These are phyloP conservation scores for Suillus paluster DNA, from an alignment of 768 basidiomycete species.

Conservation along the genomic window DNA sequence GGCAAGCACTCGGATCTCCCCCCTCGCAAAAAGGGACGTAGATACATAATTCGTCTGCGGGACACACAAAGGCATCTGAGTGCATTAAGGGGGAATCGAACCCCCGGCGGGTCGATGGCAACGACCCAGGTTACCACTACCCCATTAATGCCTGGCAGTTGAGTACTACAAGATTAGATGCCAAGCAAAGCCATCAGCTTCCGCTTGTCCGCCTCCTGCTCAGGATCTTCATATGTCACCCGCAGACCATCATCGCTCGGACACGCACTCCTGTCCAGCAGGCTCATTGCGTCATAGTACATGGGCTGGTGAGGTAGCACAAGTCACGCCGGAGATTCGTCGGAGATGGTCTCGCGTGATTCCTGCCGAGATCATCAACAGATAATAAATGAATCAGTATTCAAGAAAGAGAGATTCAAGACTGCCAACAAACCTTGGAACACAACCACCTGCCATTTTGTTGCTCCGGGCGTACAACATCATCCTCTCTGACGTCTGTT, in stretches of 20 bases:
- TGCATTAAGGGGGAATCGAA: constrained; percentile 90
- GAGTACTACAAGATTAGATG: too few relatives aligned
- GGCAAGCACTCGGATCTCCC: too few relatives aligned
- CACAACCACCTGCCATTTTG: constrained; percentile 39
- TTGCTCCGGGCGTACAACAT: constrained; percentile 25
- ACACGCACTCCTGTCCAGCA: constrained; percentile 29
- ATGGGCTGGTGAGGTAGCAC: constrained; percentile 5
- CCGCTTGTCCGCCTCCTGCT: constrained; percentile 59
- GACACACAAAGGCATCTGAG: too few relatives aligned
- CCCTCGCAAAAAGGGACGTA: too few relatives aligned
- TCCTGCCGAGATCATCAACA: constrained; percentile 44
- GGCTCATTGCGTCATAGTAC: constrained; percentile 34
- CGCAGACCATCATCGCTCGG: constrained; percentile 51
- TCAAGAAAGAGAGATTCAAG: not conserved
- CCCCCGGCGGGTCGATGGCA: constrained; percentile 86
- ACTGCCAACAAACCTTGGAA: constrained; percentile 36
- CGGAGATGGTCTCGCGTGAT: constrained; percentile 34
- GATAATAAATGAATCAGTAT: constrained; percentile 1
- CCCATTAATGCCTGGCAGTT: constrained; percentile 55
- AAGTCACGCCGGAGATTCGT: constrained; percentile 14
- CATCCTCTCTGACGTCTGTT: constrained; percentile 47
- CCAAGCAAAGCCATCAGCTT: constrained; percentile 60
- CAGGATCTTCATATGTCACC: constrained; percentile 73
- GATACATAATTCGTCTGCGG: too few relatives aligned
- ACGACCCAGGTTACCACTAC: constrained; percentile 72